These are phyloP conservation scores for Aspergillus brasiliensis DNA, from an alignment of 2,329 filamentous ascomycete species.

Conservation along the genomic window DNA sequence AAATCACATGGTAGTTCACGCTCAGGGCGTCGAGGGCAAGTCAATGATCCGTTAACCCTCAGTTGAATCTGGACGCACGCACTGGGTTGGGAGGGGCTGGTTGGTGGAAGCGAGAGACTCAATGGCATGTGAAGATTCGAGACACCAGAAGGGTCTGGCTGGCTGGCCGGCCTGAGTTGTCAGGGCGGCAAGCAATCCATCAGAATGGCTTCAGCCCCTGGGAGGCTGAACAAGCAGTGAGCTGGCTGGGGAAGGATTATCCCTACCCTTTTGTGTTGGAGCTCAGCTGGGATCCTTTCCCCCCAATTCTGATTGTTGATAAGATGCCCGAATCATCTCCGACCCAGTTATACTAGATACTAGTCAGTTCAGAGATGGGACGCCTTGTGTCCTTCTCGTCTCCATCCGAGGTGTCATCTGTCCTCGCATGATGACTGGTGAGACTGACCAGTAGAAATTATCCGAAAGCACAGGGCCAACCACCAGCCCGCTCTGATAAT, in stretches of 20 bases:
- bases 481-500: too few species aligned
- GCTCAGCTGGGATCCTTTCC: not conserved
- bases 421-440: not conserved
- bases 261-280: not conserved
- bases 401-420: not conserved
- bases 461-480: not conserved
- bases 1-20: too few species aligned
- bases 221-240: not conserved
- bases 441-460: not conserved
- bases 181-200: too few species aligned
- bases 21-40: too few species aligned
- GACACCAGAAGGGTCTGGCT: too few species aligned
- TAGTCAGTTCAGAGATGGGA: not conserved
- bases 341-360: not conserved
- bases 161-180: too few species aligned
- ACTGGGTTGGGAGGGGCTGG: too few species aligned
- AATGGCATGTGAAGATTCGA: too few species aligned
- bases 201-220: not conserved
- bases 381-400: not conserved
- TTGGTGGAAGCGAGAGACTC: too few species aligned
- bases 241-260: too few species aligned
- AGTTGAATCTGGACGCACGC: too few species aligned
- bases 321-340: slow-evolving; percentile 4
- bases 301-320: not conserved
- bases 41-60: too few species aligned